phyloP scores from a whole-genome alignment of 2,329 filamentous ascomycete genomes.

The Colletotrichum echinochloae region DNA sequence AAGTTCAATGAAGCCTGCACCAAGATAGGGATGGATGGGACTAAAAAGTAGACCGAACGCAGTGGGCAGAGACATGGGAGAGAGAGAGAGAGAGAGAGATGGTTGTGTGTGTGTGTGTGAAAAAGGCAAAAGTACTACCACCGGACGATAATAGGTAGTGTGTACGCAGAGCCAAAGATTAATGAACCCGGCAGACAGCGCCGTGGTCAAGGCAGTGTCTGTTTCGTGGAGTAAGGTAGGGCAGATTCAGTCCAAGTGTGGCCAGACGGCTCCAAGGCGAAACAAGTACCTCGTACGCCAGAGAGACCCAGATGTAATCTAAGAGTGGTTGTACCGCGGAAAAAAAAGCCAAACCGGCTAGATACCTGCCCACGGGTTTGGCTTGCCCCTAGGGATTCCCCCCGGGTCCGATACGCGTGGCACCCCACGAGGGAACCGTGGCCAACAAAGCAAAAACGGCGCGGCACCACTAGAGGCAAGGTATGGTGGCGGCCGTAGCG shows the following conservation, averaged over 20 bases:
- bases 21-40: conserved; percentile 27
- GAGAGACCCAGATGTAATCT: conserved; percentile 40
- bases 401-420: conserved; percentile 25
- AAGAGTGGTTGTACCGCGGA: conserved; percentile 30
- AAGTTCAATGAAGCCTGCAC: conserved; percentile 24
- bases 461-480: background rate
- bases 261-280: conserved; percentile 34
- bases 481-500: conserved; percentile 8
- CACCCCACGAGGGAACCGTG: conserved; percentile 18
- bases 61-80: conserved; percentile 9
- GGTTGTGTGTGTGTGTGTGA: background rate
- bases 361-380: conserved; percentile 32
- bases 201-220: conserved; percentile 34
- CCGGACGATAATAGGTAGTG: conserved; percentile 11
- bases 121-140: conserved; percentile 10
- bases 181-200: conserved; percentile 31
- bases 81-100: background rate
- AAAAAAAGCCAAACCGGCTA: conserved; percentile 19
- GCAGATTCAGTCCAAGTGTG: conserved; percentile 36
- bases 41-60: conserved; percentile 32
- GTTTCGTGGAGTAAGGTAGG: conserved; percentile 40
- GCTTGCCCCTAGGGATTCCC: conserved; percentile 19
- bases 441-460: conserved; percentile 21
- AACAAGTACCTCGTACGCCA: conserved; percentile 36
- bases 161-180: conserved; percentile 20